Percentiles rank a stretch among this genome's conserved stretches.
phyloP scores from a whole-genome alignment of 176 grass and related monocot genomes.

The Elaeis guineensis region DNA sequence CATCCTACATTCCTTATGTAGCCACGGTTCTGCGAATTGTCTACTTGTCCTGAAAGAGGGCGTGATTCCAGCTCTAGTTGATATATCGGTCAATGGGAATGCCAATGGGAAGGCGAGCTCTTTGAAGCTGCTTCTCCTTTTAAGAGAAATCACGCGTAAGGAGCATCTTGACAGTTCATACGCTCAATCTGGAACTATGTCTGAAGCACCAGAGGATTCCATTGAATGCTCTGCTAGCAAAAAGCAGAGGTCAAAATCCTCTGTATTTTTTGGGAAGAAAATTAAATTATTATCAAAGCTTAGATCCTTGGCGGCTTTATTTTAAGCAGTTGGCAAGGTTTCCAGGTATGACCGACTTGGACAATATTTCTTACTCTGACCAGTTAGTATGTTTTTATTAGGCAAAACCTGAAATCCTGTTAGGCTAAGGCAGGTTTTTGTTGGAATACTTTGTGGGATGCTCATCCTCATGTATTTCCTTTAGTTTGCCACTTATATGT shows the following conservation, averaged over 20 bases:
- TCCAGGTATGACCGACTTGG: constrained; percentile 22
- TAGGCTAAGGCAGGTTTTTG: neutral
- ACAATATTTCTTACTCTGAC: constrained; percentile 20
- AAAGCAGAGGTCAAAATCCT: constrained; percentile 33
- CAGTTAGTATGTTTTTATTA: too few relatives aligned
- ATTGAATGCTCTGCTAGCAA: constrained; percentile 24
- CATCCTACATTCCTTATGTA: constrained; percentile 65
- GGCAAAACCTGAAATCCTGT: too few relatives aligned
- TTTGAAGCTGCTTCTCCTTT: constrained; percentile 57
- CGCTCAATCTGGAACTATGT: constrained; percentile 25
- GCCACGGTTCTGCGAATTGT: constrained; percentile 45
- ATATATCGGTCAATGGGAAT: constrained; percentile 71
- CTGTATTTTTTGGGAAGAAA: constrained; percentile 4
- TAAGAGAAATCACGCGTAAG: constrained; percentile 54
- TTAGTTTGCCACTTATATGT: neutral
- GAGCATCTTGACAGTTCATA: constrained; percentile 39
- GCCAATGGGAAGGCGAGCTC: constrained; percentile 47
- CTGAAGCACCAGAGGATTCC: constrained; percentile 18
- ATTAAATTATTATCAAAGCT: constrained; percentile 59
- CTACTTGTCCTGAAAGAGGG: constrained; percentile 78
- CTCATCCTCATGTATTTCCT: constrained; percentile 59
- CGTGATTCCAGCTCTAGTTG: constrained; percentile 81
- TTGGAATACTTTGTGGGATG: constrained; percentile 66
- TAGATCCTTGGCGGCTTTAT: constrained; percentile 25
- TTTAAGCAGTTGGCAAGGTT: constrained; percentile 2